phyloP scores from a whole-genome alignment of 768 basidiomycete species.

The Suillus subaureus region DNA sequence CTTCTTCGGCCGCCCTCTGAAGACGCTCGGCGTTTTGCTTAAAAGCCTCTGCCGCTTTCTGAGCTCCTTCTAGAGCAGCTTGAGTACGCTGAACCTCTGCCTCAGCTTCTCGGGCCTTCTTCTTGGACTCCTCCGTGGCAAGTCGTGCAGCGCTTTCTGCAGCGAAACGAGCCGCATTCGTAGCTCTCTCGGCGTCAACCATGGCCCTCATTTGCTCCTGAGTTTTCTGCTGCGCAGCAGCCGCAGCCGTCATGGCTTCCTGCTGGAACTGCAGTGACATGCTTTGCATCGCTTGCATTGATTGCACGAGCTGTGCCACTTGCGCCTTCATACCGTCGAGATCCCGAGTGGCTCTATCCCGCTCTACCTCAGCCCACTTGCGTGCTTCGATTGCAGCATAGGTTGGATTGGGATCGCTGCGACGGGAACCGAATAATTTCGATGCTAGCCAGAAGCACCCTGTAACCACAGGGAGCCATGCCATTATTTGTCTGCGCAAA shows the following conservation, averaged over 20 bases:
- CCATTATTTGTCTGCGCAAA: background rate
- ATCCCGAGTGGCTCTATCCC: background rate
- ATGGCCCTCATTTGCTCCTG: background rate
- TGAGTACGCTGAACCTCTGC: background rate
- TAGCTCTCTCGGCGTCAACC: constrained; percentile 6
- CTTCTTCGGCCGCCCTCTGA: constrained; percentile 8
- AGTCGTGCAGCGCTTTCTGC: constrained; percentile 1
- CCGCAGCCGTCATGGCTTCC: background rate
- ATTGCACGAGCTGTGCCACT: constrained; percentile 2
- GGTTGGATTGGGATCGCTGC: background rate
- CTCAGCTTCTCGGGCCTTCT: background rate
- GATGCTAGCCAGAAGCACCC: background rate
- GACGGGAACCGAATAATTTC: background rate
- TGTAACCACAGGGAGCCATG: background rate
- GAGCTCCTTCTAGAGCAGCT: background rate
- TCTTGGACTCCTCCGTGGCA: background rate
- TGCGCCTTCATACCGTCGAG: background rate
- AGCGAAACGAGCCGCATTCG: background rate
- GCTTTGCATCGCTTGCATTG: background rate
- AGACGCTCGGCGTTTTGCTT: constrained; percentile 4
- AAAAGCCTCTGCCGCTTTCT: background rate
- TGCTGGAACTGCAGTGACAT: background rate
- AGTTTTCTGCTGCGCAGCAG: background rate
- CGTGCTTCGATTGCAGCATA: background rate
- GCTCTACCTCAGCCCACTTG: background rate